These are phyloP conservation scores for Lodderomyces jiufengensis DNA, from an alignment of 1,139 yeast genomes.

Conservation along the genomic window DNA sequence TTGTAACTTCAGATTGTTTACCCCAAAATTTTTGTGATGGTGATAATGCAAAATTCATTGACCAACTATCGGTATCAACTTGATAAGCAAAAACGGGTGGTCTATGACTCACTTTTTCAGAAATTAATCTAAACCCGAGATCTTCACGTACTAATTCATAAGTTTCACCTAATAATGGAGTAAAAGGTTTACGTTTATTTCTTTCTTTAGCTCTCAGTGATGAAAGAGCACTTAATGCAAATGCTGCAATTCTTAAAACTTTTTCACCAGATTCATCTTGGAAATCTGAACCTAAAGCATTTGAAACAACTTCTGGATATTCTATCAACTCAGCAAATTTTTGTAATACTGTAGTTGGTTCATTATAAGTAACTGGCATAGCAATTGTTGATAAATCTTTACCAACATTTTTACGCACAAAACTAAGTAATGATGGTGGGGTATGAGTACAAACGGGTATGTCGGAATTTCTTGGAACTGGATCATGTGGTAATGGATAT, in stretches of 20 bases:
- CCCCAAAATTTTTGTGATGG: constrained; percentile 97
- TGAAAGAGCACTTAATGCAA: constrained; percentile 75
- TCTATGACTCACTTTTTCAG: constrained; percentile 79
- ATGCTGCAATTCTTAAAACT: constrained; percentile 69
- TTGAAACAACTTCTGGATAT: constrained; percentile 62
- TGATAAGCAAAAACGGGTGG: constrained; percentile 81
- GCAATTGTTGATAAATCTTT: constrained; percentile 83
- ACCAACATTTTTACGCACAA: constrained; percentile 86
- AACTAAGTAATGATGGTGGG: constrained; percentile 80
- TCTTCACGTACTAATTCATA: constrained; percentile 81
- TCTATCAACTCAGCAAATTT: constrained; percentile 77
- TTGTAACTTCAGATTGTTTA: constrained; percentile 78
- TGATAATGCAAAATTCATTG: constrained; percentile 65
- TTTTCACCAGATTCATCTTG: constrained; percentile 50
- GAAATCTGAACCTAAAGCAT: constrained; percentile 46
- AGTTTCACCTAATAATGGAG: constrained; percentile 86
- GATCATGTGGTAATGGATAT: constrained; percentile 61
- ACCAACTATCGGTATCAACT: constrained; percentile 75
- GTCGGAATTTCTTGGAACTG: constrained; percentile 54
- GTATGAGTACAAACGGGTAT: constrained; percentile 58
- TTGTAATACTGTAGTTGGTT: constrained; percentile 82
- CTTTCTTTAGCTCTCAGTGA: constrained; percentile 72
- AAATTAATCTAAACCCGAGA: constrained; percentile 59
- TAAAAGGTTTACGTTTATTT: constrained; percentile 82
- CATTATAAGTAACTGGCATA: constrained; percentile 94